Evolutionary conservation across 495 filamentous ascomycete species (phyloP), one percentile per base, ranked within the genome.

Genomic region (Penicillium samsonianum): DNA sequence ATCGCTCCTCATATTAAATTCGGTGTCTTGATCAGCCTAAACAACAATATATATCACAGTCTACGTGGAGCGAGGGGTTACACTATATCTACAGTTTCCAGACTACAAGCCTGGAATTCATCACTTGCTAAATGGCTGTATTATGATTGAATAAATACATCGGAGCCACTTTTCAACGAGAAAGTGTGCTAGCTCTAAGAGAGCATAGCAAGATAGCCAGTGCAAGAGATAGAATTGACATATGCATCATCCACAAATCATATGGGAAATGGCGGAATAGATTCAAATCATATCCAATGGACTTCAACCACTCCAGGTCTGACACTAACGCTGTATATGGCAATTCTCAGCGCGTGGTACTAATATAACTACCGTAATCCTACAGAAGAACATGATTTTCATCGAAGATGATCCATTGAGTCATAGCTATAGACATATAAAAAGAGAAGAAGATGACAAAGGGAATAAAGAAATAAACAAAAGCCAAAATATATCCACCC

Each of bases 341-440:
- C 33, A n/a, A 37, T 7, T 5, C 4, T 16, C 14, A 37, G 6
- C 14, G 33, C 5, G 5, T 37, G 19, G 1, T 12, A 33, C 20
- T 22, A 14, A 11, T 5, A 1, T 2, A 2, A 14, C 19, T 33
- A 49, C 9, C 1, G 0, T 30, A 10, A 22, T 22, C 8, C 7
- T 52, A 19, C 35, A 42, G 8, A 19, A 10, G 5, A 30, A 9
- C 8, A n/a, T 23, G 6, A 46, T 57, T 19, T 37, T 33, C 22
- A 56, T 41, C 43, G 31, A 46, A 41, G 14, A 46, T 46, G 31
- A 44, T 56, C 22, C 40, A 61, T 61, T 59, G 28, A 49, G 30
- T 50, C 46, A 49, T 50, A 59, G 55, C 14, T 55, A 63, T 60
- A 54, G 37, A 60, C 51, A 63, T 46, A 57, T 42, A 45, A 50